Percentiles rank a stretch among this genome's conserved stretches.
phyloP scores from a whole-genome alignment of 495 filamentous ascomycete genomes.

The Jackrogersella multiformis region DNA sequence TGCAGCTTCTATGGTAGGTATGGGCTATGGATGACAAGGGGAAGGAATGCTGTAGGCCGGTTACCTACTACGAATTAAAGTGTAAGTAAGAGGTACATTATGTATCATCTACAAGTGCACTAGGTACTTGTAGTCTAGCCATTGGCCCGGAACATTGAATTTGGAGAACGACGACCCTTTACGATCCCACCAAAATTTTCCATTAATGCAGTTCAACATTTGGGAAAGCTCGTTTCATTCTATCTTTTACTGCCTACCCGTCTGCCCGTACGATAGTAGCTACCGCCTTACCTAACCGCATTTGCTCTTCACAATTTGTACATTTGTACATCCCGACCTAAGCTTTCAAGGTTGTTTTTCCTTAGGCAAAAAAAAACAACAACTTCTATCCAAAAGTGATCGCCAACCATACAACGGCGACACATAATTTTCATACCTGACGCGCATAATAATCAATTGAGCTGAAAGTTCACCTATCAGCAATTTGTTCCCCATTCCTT shows the following conservation, averaged over 20 bases:
- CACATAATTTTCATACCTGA: constrained; percentile 13
- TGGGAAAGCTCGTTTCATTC: constrained; percentile 44
- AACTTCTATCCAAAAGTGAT: constrained; percentile 23
- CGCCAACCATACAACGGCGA: constrained; percentile 31
- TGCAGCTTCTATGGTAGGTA: no score
- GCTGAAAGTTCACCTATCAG: constrained; percentile 13
- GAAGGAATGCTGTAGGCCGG: no score
- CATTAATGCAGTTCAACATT: constrained; percentile 47
- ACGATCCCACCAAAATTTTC: constrained; percentile 41
- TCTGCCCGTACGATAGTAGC: constrained; percentile 2
- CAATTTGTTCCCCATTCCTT: constrained; percentile 14
- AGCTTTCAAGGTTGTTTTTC: constrained; percentile 1
- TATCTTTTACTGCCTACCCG: constrained; percentile 16
- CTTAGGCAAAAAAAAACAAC: constrained; percentile 5
- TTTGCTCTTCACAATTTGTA: neutral
- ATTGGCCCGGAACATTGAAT: constrained; percentile 38
- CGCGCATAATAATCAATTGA: constrained; percentile 27
- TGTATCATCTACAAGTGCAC: no score
- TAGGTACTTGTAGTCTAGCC: constrained; percentile 13
- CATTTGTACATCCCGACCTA: constrained; percentile 25
- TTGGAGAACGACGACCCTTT: constrained; percentile 28
- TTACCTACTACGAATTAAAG: no score
- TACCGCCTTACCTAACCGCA: constrained; percentile 25
- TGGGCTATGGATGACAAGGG: neutral
- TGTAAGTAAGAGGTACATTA: no score